Evolutionary conservation across 2,329 filamentous ascomycete genomes (phyloP), one percentile per base, ranked within the genome.

Genomic region (Botrytis galanthina): DNA sequence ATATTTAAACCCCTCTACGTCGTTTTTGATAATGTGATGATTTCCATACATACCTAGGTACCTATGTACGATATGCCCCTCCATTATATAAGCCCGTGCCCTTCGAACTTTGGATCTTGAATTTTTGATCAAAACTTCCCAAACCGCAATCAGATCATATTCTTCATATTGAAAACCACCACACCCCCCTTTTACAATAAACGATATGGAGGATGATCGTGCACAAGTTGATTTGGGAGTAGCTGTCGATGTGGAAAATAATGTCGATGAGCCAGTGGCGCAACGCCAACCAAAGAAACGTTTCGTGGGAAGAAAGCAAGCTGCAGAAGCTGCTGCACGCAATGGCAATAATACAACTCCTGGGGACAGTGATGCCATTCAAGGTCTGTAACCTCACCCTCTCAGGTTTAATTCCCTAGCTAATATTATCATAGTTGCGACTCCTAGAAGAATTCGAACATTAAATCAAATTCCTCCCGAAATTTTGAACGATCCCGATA

Each of bases 391-490:
- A 81, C 67, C 7, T 32, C 22, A 57, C 2, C 8, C 44, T 57
- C 18, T 7, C n/a, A 66, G 8, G 14, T 29, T 18, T 14, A 29
- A 18, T 18, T 42, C 48, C 1, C 16, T 42, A 78, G 82, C 60
- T 77, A 84, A 22, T 5, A 2, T 7, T 20, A 32, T 62, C 62
- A 70, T 76, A 96, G 93, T 92, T 73, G 87, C 92, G 32, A 89
- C 90, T 77, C 88, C 93, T 57, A 88, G 92, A 77, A 88, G 93
- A 79, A 87, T 91, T 26, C 88, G 96, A 76, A 89, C 94, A n/a
- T 83, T 98, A 75, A 98, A 98, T 81, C 93, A 96, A 80, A 93
- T 99, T 1, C 95, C 96, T 3, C 87, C 91, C 26, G 92, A 95
- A 76, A 97, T 99, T 76, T 86, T 96, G 32, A 88, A 97, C 76